Percentiles rank a stretch among this genome's conserved stretches.
These are phyloP conservation scores for Corylus avellana DNA, from an alignment of 306 rosid species.

Conservation along the genomic window DNA sequence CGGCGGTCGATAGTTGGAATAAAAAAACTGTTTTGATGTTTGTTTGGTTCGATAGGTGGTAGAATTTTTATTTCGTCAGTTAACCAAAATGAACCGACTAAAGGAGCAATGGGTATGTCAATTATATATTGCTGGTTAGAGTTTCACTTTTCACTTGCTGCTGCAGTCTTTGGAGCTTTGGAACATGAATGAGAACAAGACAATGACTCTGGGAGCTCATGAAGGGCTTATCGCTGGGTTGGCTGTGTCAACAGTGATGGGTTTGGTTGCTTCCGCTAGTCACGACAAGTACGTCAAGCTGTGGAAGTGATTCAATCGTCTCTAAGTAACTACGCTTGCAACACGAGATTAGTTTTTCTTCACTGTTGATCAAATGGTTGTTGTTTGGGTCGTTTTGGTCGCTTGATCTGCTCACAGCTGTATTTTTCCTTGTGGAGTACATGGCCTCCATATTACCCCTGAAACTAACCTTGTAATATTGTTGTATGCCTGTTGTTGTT, in stretches of 20 bases:
- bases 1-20: no score
- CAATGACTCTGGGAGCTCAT: slow-evolving; percentile 86
- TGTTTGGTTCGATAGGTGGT: no score
- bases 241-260: slow-evolving; percentile 75
- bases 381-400: slow-evolving; percentile 24
- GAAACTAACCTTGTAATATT: neutral
- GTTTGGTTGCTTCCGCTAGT: slow-evolving; percentile 90
- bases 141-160: slow-evolving; percentile 13
- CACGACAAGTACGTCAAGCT: slow-evolving; percentile 88
- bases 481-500: slow-evolving; percentile 19
- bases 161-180: slow-evolving; percentile 95
- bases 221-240: slow-evolving; percentile 82
- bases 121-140: neutral
- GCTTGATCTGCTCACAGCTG: slow-evolving; percentile 19
- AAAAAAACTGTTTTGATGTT: no score
- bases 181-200: slow-evolving; percentile 91
- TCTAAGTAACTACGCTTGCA: slow-evolving; percentile 25
- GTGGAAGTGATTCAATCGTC: slow-evolving; percentile 61
- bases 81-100: no score
- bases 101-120: neutral
- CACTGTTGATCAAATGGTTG: slow-evolving; percentile 26
- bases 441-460: slow-evolving; percentile 11
- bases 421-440: slow-evolving; percentile 6
- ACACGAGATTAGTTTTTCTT: slow-evolving; percentile 30
- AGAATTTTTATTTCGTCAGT: no score